Evolutionary conservation across 2,329 filamentous ascomycete genomes (phyloP).

Genomic region (Curvularia sp.): DNA sequence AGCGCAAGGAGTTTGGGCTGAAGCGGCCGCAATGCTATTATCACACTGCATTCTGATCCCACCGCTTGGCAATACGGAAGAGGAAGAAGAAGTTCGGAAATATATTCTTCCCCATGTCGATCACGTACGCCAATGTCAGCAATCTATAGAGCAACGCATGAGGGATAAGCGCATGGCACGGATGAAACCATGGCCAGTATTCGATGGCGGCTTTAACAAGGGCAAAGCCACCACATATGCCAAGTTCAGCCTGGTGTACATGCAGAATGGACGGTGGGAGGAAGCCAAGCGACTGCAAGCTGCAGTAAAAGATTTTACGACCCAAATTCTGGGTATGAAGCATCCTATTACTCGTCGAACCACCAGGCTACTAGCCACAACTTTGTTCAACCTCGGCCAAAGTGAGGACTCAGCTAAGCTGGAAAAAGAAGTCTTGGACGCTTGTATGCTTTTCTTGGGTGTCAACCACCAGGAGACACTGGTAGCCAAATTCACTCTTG

Average conservation of each 20-base stretch:
- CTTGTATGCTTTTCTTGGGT: conserved; percentile 28
- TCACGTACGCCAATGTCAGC: conserved; percentile 7
- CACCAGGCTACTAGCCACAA: conserved; percentile 28
- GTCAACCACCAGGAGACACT: conserved; percentile 7
- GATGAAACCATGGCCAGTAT: conserved; percentile 18
- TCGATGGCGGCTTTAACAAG: conserved; percentile 5
- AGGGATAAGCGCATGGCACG: conserved; percentile 10
- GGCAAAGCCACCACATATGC: conserved; percentile 17
- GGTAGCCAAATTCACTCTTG: conserved; percentile 33
- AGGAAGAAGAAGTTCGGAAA: conserved; percentile 6
- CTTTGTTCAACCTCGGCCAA: conserved; percentile 26
- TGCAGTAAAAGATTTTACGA: conserved; percentile 31
- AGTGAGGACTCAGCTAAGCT: conserved; percentile 34
- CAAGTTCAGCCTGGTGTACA: conserved; percentile 40
- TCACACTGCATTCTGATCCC: conserved; percentile 27
- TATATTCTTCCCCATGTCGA: conserved; percentile 10
- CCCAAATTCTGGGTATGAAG: conserved; percentile 26
- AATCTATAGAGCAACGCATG: conserved; percentile 18
- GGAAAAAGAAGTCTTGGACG: conserved; percentile 28
- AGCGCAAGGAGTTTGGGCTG: conserved; percentile 42
- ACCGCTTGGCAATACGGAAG: conserved; percentile 3
- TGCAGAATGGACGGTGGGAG: conserved; percentile 27
- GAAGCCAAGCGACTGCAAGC: conserved; percentile 38
- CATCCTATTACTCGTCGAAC: conserved; percentile 29
- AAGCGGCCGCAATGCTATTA: conserved; percentile 35